phyloP scores from a whole-genome alignment of 108 stramenopile species.

The Cyclotella choctawhatcheeana region DNA sequence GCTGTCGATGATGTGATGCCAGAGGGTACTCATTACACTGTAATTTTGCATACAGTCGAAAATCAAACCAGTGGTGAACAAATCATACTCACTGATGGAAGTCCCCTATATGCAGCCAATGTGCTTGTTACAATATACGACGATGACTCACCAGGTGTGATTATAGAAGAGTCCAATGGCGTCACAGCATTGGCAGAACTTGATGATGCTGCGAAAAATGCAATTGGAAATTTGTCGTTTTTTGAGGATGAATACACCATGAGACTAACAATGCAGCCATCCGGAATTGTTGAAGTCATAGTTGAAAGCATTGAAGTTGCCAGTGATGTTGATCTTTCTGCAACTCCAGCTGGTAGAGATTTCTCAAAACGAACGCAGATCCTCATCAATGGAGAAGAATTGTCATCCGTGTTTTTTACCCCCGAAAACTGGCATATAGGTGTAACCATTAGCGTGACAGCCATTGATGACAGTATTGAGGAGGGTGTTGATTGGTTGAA shows the following conservation, averaged over 20 bases:
- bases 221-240: not conserved
- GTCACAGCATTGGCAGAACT: constrained; percentile 34
- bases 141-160: constrained; percentile 32
- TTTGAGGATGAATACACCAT: constrained; percentile 37
- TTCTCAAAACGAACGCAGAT: constrained; percentile 1
- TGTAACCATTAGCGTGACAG: constrained; percentile 27
- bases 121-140: constrained; percentile 39
- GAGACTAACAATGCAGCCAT: constrained; percentile 27
- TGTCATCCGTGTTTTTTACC: not conserved
- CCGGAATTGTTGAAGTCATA: constrained; percentile 10
- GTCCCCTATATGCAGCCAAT: constrained; percentile 22
- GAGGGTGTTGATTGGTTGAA: constrained; percentile 48
- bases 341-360: constrained; percentile 7
- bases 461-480: constrained; percentile 40
- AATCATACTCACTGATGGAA: constrained; percentile 26
- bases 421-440: constrained; percentile 27
- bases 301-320: not conserved
- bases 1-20: not conserved
- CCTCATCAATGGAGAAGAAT: not conserved
- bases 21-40: not conserved
- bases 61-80: not conserved
- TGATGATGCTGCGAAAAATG: constrained; percentile 15
- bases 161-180: constrained; percentile 32
- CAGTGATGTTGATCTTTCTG: constrained; percentile 5
- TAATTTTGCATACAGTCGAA: not conserved